These are phyloP conservation scores for Lecanosticta acicola DNA, from an alignment of 2,329 filamentous ascomycete species.

Conservation along the genomic window DNA sequence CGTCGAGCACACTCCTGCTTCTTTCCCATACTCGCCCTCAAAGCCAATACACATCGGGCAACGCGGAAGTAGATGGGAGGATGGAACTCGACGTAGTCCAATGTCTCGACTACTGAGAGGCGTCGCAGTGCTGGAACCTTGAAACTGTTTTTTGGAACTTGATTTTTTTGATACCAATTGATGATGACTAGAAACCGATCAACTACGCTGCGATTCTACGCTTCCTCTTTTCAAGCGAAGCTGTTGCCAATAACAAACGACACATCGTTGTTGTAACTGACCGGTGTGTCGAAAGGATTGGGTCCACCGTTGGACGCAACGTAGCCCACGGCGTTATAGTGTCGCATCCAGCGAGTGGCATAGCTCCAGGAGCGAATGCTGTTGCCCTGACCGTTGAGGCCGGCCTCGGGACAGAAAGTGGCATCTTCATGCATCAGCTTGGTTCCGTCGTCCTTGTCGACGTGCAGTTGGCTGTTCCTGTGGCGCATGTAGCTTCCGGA, in stretches of 20 bases:
- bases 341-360: conserved; percentile 54
- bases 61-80: too few species aligned
- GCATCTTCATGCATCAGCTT: conserved; percentile 57
- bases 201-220: too few species aligned
- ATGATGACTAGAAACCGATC: too few species aligned
- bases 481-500: conserved; percentile 56
- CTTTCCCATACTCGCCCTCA: too few species aligned
- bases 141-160: too few species aligned
- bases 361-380: conserved; percentile 55
- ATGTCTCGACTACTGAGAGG: too few species aligned
- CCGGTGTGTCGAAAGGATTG: conserved; percentile 46
- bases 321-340: conserved; percentile 46
- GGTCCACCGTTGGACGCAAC: conserved; percentile 51
- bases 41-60: too few species aligned
- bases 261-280: conserved; percentile 49
- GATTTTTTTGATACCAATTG: too few species aligned
- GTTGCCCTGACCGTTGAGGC: conserved; percentile 47
- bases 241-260: conserved; percentile 45
- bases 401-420: conserved; percentile 54
- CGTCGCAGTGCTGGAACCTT: too few species aligned
- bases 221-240: conserved; percentile 39
- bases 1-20: too few species aligned
- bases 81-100: too few species aligned
- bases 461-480: conserved; percentile 45
- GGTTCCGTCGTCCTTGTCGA: conserved; percentile 49